phyloP scores from a whole-genome alignment of 495 filamentous ascomycete genomes.

The Eremomyces bilateralis region DNA sequence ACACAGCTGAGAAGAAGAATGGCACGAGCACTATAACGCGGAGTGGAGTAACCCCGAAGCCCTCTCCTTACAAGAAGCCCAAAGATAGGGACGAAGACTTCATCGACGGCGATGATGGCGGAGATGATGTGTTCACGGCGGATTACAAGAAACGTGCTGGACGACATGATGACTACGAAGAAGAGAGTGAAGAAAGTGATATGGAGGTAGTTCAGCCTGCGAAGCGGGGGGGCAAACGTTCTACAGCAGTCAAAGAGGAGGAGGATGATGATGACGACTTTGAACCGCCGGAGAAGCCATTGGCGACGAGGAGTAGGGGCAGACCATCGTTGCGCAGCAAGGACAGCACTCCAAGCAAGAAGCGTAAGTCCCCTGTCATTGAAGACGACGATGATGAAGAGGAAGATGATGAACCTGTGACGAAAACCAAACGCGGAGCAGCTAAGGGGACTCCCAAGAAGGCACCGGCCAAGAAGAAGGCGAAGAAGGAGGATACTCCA shows the following conservation, averaged over 20 bases:
- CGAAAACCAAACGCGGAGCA: conserved; percentile 27
- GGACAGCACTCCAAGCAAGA: too few relatives aligned
- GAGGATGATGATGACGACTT: conserved; percentile 25
- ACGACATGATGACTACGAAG: conserved; percentile 14
- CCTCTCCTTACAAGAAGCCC: conserved; percentile 8
- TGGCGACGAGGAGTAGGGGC: too few relatives aligned
- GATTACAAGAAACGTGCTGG: conserved; percentile 11
- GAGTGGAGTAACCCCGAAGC: conserved; percentile 3
- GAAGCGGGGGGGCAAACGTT: conserved; percentile 20
- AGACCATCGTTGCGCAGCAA: too few relatives aligned
- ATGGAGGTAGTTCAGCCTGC: conserved; percentile 23
- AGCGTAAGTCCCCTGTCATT: conserved; percentile 8
- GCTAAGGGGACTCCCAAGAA: conserved; percentile 12
- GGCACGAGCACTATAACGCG: conserved; percentile 8
- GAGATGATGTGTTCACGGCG: conserved; percentile 17
- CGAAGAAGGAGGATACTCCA: conserved; percentile 28
- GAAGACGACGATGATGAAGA: conserved; percentile 21
- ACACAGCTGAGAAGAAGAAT: conserved; percentile 8
- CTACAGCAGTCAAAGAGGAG: conserved; percentile 18
- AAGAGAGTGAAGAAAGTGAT: conserved; percentile 17
- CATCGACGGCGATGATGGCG: conserved; percentile 12
- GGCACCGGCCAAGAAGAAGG: conserved; percentile 34
- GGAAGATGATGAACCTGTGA: conserved; percentile 21
- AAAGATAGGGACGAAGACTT: conserved; percentile 2
- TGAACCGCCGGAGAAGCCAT: conserved; percentile 20